These are phyloP conservation scores for Talaromyces liani DNA, from an alignment of 495 filamentous ascomycete genomes.

Conservation along the genomic window DNA sequence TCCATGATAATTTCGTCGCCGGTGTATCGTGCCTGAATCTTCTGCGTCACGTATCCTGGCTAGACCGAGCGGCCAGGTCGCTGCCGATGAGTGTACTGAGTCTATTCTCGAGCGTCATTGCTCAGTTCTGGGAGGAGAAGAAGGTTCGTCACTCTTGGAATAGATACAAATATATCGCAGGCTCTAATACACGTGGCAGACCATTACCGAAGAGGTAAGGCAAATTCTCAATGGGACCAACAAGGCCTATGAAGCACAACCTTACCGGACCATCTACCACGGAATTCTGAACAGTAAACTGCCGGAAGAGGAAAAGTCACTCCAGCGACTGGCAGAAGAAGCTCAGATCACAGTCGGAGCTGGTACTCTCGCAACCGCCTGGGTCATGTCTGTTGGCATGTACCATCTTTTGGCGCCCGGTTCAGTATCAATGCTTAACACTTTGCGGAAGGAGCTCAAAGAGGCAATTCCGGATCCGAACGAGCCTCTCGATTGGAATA, in stretches of 20 bases:
- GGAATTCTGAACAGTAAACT: constrained; percentile 22
- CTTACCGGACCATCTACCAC: constrained; percentile 24
- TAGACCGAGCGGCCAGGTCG: not conserved
- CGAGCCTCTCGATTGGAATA: constrained; percentile 2
- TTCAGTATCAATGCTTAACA: constrained; percentile 6
- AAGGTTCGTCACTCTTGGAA: not conserved
- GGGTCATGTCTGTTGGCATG: constrained; percentile 9
- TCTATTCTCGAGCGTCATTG: not conserved
- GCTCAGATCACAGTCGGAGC: constrained; percentile 9
- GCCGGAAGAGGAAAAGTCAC: constrained; percentile 14
- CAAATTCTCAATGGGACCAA: not conserved
- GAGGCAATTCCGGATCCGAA: constrained; percentile 18
- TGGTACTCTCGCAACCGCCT: constrained; percentile 14
- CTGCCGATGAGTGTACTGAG: not conserved
- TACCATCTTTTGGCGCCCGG: constrained; percentile 12
- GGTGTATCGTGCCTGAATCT: constrained; percentile 1
- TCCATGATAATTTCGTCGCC: constrained; percentile 2
- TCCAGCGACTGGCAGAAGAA: constrained; percentile 16
- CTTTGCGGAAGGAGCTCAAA: constrained; percentile 11
- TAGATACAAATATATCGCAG: not conserved
- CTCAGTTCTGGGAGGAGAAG: not conserved
- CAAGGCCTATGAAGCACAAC: constrained; percentile 4
- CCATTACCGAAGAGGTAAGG: not conserved
- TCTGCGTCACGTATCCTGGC: not conserved
- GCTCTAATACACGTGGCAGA: not conserved